A percentile compares a stretch with the other conserved stretches of the same genome.
Evolutionary conservation across 768 basidiomycete species (phyloP).

Genomic region (Suillus paluster): DNA sequence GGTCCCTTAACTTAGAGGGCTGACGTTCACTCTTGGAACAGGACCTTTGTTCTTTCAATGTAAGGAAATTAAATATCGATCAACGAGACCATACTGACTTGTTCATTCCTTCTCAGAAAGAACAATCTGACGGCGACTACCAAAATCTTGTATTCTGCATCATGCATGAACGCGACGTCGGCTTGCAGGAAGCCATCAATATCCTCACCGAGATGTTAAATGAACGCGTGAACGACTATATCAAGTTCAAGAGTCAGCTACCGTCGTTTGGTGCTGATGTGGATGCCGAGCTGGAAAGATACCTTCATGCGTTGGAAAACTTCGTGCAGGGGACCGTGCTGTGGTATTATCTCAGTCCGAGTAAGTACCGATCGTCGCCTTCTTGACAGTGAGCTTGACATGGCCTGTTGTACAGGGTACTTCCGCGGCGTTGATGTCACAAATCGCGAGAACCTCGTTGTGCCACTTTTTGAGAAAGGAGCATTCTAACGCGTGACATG

Average conservation of each 20-base stretch:
- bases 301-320: constrained; percentile 40
- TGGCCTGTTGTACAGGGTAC: constrained; percentile 27
- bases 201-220: constrained; percentile 42
- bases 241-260: constrained; percentile 33
- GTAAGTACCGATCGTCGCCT: constrained; percentile 24
- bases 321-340: constrained; percentile 44
- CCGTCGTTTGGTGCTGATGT: constrained; percentile 41
- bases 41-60: constrained; percentile 35
- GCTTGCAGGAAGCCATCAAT: constrained; percentile 39
- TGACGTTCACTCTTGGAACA: constrained; percentile 21
- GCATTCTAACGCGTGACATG: constrained; percentile 22
- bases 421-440: constrained; percentile 39
- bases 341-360: constrained; percentile 45
- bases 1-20: constrained; percentile 1
- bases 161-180: constrained; percentile 39
- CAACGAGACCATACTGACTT: constrained; percentile 10
- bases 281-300: constrained; percentile 38
- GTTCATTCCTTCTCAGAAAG: constrained; percentile 32
- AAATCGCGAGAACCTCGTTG: constrained; percentile 30
- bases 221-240: constrained; percentile 39
- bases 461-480: constrained; percentile 34
- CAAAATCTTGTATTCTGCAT: constrained; percentile 46
- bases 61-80: constrained; percentile 24
- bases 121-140: constrained; percentile 44
- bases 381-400: constrained; percentile 17